Base-by-base conservation (phyloP, 352 stramenopile genomes). In the Phytophthora foliorum region DNA sequence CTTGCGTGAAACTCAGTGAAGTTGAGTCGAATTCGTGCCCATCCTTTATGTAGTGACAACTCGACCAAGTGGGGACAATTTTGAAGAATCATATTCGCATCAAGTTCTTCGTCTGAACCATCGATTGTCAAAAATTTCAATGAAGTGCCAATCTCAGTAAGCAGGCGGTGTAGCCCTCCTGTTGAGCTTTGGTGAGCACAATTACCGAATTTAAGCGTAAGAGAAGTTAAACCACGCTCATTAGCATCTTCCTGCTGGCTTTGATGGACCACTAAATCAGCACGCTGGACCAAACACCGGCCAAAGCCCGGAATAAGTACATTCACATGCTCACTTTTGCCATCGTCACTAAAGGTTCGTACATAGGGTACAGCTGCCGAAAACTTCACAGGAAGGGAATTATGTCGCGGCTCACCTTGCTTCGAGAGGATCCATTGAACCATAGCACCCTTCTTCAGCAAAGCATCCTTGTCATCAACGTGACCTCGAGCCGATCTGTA, bases 291-390 rank as follows among this genome's bases (percentile, higher is more conserved):
- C 10, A 51, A 32, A 36, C 61, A 69, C 7, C 52, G 45, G 10
- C 54, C 54, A 29, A 70, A 64, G 0, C 63, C 63, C 55, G 45
- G 53, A 19, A 70, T 50, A 19, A 70, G 17, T 11, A 70, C 36
- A 49, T 70, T 55, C 19, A 70, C 63, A 31, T 41, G 36, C 3
- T 59, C 45, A 44, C 38, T 64, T 19, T 29, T 49, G 10, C 48
- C 54, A 39, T 65, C 46, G 32, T 64, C 44, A 34, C 36, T 63
- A 24, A 69, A 57, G 7, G 27, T 60, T 17, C 49, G 19, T 3
- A 67, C 59, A 17, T 34, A 55, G 2, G 52, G 50, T n/a, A 67
- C 17, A 55, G 49, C 25, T 13, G 49, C 39, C 4, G 49, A 51
- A 38, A 54, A 60, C 16, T 24, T 61, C 0, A 59, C 32, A 24